These are phyloP conservation scores for Cocos nucifera DNA, from an alignment of 176 grass and related monocot species.

Conservation along the genomic window DNA sequence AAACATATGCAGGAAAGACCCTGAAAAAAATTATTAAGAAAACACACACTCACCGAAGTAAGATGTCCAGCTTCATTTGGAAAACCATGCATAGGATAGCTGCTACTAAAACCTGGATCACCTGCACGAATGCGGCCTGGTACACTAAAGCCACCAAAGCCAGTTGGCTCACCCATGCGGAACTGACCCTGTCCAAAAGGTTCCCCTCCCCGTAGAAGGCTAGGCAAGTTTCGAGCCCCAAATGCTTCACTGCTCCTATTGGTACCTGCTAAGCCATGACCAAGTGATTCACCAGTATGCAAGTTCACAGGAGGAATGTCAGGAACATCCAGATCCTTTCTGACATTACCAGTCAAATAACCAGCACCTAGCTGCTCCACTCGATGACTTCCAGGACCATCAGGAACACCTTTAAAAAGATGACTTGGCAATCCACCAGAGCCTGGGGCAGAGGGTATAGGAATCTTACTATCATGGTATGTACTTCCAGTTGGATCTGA, in stretches of 20 bases:
- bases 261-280: neutral
- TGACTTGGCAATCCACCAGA: conserved; percentile 27
- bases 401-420: conserved; percentile 39
- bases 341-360: conserved; percentile 24
- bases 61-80: conserved; percentile 37
- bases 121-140: conserved; percentile 34
- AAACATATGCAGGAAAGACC: too few species aligned
- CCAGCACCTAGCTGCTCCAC: conserved; percentile 35
- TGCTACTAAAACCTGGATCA: conserved; percentile 28
- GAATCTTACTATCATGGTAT: neutral
- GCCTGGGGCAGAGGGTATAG: neutral
- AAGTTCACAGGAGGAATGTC: conserved; percentile 29
- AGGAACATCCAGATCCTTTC: conserved; percentile 34
- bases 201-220: conserved; percentile 15
- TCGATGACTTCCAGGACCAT: conserved; percentile 21
- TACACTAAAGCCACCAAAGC: conserved; percentile 19
- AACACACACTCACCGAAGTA: conserved; percentile 34
- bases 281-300: conserved; percentile 33
- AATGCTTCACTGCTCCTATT: too few species aligned
- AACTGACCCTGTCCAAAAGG: conserved; percentile 14
- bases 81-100: conserved; percentile 44
- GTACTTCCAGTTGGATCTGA: conserved; percentile 1
- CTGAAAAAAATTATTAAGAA: neutral
- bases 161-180: conserved; percentile 33
- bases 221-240: conserved; percentile 7